A percentile compares a stretch with the other conserved stretches of the same genome.
Evolutionary conservation across 2,329 filamentous ascomycete genomes (phyloP).

Genomic region (Aspergillus arachidicola): DNA sequence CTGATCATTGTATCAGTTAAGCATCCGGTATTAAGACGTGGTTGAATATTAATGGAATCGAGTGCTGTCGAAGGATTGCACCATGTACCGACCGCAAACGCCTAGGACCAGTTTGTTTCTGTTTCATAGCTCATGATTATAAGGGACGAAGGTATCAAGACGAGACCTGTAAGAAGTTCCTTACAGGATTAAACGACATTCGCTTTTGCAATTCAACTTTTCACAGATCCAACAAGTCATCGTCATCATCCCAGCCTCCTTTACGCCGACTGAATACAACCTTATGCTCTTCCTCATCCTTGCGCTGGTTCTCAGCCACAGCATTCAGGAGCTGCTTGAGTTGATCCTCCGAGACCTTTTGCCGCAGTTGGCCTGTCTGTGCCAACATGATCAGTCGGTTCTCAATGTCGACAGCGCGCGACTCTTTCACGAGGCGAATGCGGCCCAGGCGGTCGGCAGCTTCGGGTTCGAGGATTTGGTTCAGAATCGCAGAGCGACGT

Average conservation of each 20-base stretch:
- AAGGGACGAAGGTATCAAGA: not conserved
- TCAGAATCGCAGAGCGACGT: conserved; percentile 62
- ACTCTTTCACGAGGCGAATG: conserved; percentile 93
- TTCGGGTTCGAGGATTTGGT: conserved; percentile 91
- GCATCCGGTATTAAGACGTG: not conserved
- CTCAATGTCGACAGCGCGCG: conserved; percentile 86
- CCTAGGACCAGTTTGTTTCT: not conserved
- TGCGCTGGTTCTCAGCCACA: conserved; percentile 71
- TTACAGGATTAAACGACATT: conserved; percentile 1
- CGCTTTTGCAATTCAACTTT: conserved; percentile 1
- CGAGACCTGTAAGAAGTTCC: not conserved
- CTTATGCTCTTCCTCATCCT: conserved; percentile 67
- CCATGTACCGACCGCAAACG: not conserved
- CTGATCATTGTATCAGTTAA: not conserved
- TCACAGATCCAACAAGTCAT: conserved; percentile 48
- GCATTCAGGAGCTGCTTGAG: conserved; percentile 88
- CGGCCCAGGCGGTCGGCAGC: conserved; percentile 90
- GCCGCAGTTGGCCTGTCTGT: conserved; percentile 78
- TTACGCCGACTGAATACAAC: conserved; percentile 85
- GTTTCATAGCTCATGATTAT: not conserved
- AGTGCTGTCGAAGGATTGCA: not conserved
- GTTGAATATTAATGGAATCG: not conserved
- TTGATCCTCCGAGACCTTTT: conserved; percentile 89
- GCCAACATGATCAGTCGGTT: conserved; percentile 91
- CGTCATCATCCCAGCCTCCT: conserved; percentile 80